A percentile compares a stretch with the other conserved stretches of the same genome.
Evolutionary conservation across 352 stramenopile species (phyloP).

Genomic region (Thraustochytrium striatum): DNA sequence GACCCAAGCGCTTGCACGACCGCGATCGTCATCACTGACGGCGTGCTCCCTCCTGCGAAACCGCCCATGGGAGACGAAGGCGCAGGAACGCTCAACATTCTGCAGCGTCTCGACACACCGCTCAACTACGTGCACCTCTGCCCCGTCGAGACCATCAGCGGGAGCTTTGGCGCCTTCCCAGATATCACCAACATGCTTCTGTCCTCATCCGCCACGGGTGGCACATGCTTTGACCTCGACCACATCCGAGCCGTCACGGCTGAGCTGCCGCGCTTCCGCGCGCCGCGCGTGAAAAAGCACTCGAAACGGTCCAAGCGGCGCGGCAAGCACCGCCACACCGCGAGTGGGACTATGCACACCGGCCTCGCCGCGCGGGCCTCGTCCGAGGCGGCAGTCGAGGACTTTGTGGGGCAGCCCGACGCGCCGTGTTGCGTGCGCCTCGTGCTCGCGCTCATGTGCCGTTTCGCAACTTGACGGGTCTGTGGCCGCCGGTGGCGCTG

Average conservation of each 20-base stretch:
- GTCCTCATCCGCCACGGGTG: background rate
- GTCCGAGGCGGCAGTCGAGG: background rate
- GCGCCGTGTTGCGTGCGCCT: background rate
- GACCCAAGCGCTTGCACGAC: slow-evolving; percentile 6
- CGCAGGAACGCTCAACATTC: background rate
- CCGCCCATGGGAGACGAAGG: background rate
- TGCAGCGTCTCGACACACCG: slow-evolving; percentile 24
- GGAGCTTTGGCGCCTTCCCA: background rate
- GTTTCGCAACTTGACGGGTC: no score
- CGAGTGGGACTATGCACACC: background rate
- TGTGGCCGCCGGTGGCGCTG: no score
- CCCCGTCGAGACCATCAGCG: slow-evolving; percentile 2
- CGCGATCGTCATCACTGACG: slow-evolving; percentile 13
- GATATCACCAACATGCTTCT: slow-evolving; percentile 21
- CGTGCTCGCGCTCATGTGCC: no score
- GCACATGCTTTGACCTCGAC: slow-evolving; percentile 27
- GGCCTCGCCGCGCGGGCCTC: background rate
- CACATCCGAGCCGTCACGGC: background rate
- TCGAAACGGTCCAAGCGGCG: background rate
- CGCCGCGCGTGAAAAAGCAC: background rate
- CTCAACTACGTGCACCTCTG: slow-evolving; percentile 1
- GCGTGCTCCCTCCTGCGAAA: background rate
- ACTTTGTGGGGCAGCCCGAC: background rate
- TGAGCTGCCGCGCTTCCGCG: background rate
- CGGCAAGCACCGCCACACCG: background rate